Conservation (phyloP, 2,329 filamentous ascomycete genomes). For the Capronia americana region DNA sequence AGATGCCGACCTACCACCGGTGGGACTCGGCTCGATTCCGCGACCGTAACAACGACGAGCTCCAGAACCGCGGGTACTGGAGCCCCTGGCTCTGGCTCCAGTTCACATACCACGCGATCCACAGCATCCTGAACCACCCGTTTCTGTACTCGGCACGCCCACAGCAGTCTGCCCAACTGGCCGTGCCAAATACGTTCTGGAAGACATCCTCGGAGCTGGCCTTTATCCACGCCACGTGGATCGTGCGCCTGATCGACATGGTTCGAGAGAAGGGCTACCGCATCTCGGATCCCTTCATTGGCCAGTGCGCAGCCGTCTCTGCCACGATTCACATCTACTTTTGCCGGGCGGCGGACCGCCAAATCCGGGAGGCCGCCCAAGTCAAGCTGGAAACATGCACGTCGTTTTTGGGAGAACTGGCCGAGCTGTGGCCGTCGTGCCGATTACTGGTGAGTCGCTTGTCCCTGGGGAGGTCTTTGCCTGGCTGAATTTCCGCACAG, state of each 20-base stretch:
- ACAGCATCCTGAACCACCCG: slow-evolving; percentile 44
- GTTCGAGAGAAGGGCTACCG: slow-evolving; percentile 58
- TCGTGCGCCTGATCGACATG: slow-evolving; percentile 63
- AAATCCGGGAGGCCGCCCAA: slow-evolving; percentile 42
- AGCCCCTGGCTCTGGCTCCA: slow-evolving; percentile 45
- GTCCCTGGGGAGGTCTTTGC: background rate
- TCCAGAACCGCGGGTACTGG: slow-evolving; percentile 50
- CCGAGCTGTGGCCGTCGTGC: slow-evolving; percentile 41
- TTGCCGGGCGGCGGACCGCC: slow-evolving; percentile 51
- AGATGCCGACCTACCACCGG: slow-evolving; percentile 37
- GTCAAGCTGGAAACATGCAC: slow-evolving; percentile 41
- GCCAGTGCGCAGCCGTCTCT: slow-evolving; percentile 59
- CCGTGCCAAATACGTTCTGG: slow-evolving; percentile 63
- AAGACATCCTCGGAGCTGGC: slow-evolving; percentile 59
- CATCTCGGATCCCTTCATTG: slow-evolving; percentile 60
- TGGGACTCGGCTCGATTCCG: slow-evolving; percentile 38
- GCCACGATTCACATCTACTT: slow-evolving; percentile 62
- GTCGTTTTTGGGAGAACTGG: slow-evolving; percentile 40
- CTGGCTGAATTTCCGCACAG: slow-evolving; percentile 25
- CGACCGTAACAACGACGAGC: slow-evolving; percentile 31
- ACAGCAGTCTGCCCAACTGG: slow-evolving; percentile 42
- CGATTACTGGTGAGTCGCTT: slow-evolving; percentile 39
- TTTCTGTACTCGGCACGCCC: slow-evolving; percentile 36
- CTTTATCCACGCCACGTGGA: slow-evolving; percentile 60
- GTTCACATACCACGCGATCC: slow-evolving; percentile 44